Evolutionary conservation across 805 yeast genomes (phyloP), one percentile per base, ranked within the genome.

Genomic region (Brettanomyces bruxellensis): DNA sequence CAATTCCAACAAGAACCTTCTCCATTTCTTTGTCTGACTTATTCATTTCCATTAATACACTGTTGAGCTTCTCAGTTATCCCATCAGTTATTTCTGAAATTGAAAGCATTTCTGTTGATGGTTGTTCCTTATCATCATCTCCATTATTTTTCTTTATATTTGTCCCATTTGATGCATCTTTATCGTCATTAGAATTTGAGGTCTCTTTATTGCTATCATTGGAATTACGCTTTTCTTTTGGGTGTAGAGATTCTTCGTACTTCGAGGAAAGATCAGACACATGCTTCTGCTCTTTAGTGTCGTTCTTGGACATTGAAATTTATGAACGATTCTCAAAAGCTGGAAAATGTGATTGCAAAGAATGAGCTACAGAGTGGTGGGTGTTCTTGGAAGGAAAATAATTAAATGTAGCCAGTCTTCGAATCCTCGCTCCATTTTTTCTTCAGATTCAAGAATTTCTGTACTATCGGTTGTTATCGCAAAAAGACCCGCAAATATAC

Each of bases 21-120:
- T 41, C 48, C 38, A 59, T 44, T 32, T 56, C 60, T 36, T 40
- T 46, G 40, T 61, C 64, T 4, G 53, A 45, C 28, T 49, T 50
- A 11, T 53, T 55, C 12, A 60, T 45, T 44, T 59, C 58, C 25
- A 47, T 48, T 9, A 51, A 47, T n/a, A 57, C 49, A 28, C 51
- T 50, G 14, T 54, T 53, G 41, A 61, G 36, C 40, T 52, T 53
- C 4, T 50, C 50, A 3, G 54, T 58, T 7, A 61, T 38, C 22
- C 49, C 49, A 12, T 51, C 53, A 3, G 60, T 52, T 8, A 61
- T 47, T 41, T 60, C 64, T 3, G 58, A 49, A 2, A 59, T 47
- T 7, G 64, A 58, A 11, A 53, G 37, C 13, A n/a, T 40, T n/a
- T 13, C 47, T 7, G 34, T 25, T 5, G 36, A 13, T 13, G 37